phyloP scores from a whole-genome alignment of 495 filamentous ascomycete genomes.

The Hypoxylon crocopeplum region DNA sequence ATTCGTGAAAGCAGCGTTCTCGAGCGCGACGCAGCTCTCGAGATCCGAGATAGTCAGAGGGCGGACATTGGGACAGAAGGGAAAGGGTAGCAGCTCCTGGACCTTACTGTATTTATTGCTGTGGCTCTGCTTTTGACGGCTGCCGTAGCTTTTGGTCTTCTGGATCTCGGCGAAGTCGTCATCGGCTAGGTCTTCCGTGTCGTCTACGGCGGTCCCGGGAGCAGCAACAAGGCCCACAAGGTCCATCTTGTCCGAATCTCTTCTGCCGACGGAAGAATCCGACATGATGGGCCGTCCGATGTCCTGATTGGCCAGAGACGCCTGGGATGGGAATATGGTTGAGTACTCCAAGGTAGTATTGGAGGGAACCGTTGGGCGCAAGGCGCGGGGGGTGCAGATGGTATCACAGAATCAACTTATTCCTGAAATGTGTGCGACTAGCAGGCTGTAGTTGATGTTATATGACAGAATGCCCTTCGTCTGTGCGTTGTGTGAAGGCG shows the following conservation, averaged over 20 bases:
- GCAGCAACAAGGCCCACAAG: neutral
- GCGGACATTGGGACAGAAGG: constrained; percentile 67
- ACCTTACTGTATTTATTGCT: neutral
- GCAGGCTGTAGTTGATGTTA: too few relatives aligned
- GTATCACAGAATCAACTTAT: too few relatives aligned
- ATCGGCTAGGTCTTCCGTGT: constrained; percentile 31
- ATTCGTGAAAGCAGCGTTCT: constrained; percentile 75
- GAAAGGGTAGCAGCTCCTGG: constrained; percentile 38
- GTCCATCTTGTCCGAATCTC: neutral
- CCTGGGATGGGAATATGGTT: constrained; percentile 1
- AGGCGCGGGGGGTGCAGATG: neutral
- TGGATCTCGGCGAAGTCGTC: constrained; percentile 16
- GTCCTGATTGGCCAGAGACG: constrained; percentile 9
- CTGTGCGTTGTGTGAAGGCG: too few relatives aligned
- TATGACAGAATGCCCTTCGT: too few relatives aligned
- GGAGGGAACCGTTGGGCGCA: neutral
- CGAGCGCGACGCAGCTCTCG: constrained; percentile 77
- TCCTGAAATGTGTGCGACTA: too few relatives aligned
- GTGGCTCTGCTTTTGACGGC: neutral
- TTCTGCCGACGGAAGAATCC: neutral
- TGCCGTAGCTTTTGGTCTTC: constrained; percentile 13
- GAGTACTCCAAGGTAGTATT: constrained; percentile 12
- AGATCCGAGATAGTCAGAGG: constrained; percentile 75
- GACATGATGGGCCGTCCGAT: constrained; percentile 1
- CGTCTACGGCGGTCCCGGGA: constrained; percentile 30